Base-by-base conservation (phyloP, 1,284 basidiomycete genomes). In the Hypsizygus ulmarius region DNA sequence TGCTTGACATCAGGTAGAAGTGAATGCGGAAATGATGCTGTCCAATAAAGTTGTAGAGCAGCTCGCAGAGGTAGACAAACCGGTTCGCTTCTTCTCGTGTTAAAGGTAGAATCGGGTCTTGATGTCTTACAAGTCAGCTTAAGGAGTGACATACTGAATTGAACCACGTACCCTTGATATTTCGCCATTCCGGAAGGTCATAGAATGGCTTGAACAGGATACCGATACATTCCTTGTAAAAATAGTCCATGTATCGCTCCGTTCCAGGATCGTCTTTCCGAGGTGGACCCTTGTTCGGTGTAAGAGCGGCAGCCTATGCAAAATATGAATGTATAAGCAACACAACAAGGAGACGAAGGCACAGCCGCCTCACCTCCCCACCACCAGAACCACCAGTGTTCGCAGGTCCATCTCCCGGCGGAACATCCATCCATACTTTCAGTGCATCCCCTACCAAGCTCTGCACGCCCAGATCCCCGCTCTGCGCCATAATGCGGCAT, bases 21-120 rank as follows among this genome's bases (percentile, higher is more conserved):
- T 94, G 90, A 58, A 89, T 90, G 47, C 93, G 85, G 70, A 93
- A 93, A 43, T 84, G 80, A 67, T 99, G 96, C 64, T 95, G 90
- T 43, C 80, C 71, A 47, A 91, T 79, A 69, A 94, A 93, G 70
- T 85, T 93, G 66, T 90, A 90, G 50, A 98, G 74, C 53, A 98
- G 74, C 64, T 99, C 97, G 69, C 90, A 92, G 43, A 94, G 77
- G 64, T 87, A 87, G 54, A 91, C 78, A 62, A 84, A 84, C 56
- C 92, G 80, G 58, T 91, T 85, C 34, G 83, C 80, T 61, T 82
- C 79, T 61, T 91, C 87, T 56, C 88, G 77, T 15, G 81, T 74
- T 44, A 92, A 72, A 16, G 66, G 67, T 37, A 86, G 65, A 19
- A 73, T 58, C 10, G 75, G 61, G 46, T 82, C 84, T 85, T 51